Evolutionary conservation across 371 early-diverging fungal species (phyloP), one percentile per base, ranked within the genome.

Genomic region (Actinomortierella wolfii): DNA sequence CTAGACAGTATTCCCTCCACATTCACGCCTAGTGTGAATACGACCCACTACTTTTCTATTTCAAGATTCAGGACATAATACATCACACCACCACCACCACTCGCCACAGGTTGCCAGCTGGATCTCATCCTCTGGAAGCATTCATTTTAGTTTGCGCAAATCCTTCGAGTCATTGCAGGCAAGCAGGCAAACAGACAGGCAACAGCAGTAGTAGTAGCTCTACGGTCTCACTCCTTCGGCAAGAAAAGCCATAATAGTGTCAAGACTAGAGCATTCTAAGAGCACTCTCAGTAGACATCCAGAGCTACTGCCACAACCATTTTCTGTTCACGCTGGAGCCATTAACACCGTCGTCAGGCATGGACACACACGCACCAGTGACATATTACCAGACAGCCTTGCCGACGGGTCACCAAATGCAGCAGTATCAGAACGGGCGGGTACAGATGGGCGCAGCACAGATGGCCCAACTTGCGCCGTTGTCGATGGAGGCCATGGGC

Each of bases 321-420:
- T 17, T 6, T 45, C 45, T 17, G 17, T 17, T 8, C 6, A 45
- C 45, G 21, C 54, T 23, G 20, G 54, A 48, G 34, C 43, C 34
- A 34, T 11, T 6, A 54, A 40, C 39, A 39, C 45, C 26, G 55
- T 28, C 44, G 55, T 11, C 17, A 52, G 17, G 17, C 55, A 69
- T 69, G 70, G 70, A 69, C 28, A 58, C 68, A 21, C 67, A 67
- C 26, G 61, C 67, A 9, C 61, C 70, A 8, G 49, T 64, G 15
- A 47, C 64, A 20, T 64, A 64, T 49, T 69, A 69, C 54, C 70
- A 64, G 51, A 54, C 70, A 5, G 60, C 69, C 45, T 51, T 67
- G 23, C 61, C 61, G 6, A 51, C 61, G 28, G 67, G 58, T n/a
- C 67, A 61, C 26, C 55, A 56, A 1, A 51, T 68, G 60, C 64